Evolutionary conservation across 2,329 filamentous ascomycete genomes (phyloP), one percentile per base, ranked within the genome.

Genomic region (Penicillium sp.): DNA sequence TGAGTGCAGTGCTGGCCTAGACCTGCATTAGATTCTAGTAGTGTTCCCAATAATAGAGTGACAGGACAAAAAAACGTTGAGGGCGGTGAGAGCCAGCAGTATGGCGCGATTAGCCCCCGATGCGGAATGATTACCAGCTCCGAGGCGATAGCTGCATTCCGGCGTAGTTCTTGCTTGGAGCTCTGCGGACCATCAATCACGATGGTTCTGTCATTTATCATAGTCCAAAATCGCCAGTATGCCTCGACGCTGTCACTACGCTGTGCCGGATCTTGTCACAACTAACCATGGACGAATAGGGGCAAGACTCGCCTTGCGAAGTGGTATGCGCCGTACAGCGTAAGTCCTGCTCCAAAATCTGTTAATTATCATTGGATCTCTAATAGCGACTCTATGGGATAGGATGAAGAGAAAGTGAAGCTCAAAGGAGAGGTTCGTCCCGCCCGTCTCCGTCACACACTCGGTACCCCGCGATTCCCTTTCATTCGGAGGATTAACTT

Each of bases 341-440:
- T 87, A 78, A 77, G 84, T 77, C 26, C 15, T 26, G 13, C 46
- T 30, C 41, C 50, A 15, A 56, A 46, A 17, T n/a, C 11, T 29
- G n/a, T 31, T n/a, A 44, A 19, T 23, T 21, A 21, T 56, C 17
- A 23, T 21, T 26, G 5, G n/a, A 15, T 11, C 13, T 7, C 56
- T 66, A 53, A 63, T 11, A 41, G 21, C 5, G 3, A 15, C 2
- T 29, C 13, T 59, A 38, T 11, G 13, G 3, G 46, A 1, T 59
- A 88, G 85, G 95, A 99, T 84, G 94, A 98, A 78, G 93, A 99
- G 79, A 99, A 99, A 84, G 92, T 99, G 79, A 97, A 97, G 82
- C 85, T 99, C 72, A 99, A 99, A 81, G 95, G 95, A 85, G 95
- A 99, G 83, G 91, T 92, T 81, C 61, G 82, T 78, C 48, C 49